These are phyloP conservation scores for Mallotus nudiflorus DNA, from an alignment of 345 rosid genomes.

Conservation along the genomic window DNA sequence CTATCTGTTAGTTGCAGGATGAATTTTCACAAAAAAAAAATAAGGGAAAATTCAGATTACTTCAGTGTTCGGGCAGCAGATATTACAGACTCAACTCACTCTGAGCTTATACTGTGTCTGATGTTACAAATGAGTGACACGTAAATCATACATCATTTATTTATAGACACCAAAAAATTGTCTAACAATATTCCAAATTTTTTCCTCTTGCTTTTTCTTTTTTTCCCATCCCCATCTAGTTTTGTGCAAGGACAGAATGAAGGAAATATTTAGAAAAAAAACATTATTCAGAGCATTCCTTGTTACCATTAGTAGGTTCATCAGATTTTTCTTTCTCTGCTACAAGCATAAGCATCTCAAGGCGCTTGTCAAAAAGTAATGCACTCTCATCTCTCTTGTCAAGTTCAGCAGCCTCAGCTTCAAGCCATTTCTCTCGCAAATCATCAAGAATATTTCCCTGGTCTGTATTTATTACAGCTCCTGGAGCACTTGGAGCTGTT, in stretches of 20 bases:
- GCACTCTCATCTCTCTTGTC: slow-evolving; percentile 98
- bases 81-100: not conserved
- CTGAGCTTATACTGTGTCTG: not conserved
- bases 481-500: slow-evolving; percentile 88
- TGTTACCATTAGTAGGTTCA: slow-evolving; percentile 20
- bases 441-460: slow-evolving; percentile 89
- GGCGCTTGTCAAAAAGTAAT: slow-evolving; percentile 77
- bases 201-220: not conserved
- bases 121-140: not conserved
- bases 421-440: slow-evolving; percentile 97
- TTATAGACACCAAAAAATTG: not conserved
- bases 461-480: slow-evolving; percentile 61
- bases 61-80: not conserved
- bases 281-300: slow-evolving; percentile 29
- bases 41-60: not conserved
- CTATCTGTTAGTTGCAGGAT: not conserved
- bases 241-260: not conserved
- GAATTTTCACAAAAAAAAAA: not conserved
- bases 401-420: slow-evolving; percentile 93
- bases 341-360: slow-evolving; percentile 76
- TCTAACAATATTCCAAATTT: not conserved
- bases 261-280: not conserved
- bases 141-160: not conserved
- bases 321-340: slow-evolving; percentile 65
- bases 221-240: not conserved